Evolutionary conservation across 805 yeast genomes (phyloP).

Genomic region (Torulaspora delbrueckii): DNA sequence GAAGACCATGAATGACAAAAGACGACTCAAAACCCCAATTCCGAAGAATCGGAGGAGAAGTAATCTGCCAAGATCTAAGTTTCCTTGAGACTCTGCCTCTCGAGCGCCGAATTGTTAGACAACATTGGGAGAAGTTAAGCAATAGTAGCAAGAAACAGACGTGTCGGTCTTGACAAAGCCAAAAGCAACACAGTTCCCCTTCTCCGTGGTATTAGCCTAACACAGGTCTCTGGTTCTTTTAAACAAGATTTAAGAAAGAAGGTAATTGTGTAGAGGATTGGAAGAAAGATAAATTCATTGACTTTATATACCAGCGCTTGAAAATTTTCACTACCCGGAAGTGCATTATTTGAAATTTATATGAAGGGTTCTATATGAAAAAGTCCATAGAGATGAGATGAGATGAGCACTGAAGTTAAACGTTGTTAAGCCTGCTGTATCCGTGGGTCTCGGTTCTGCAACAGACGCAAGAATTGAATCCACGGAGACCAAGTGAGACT

Average conservation of each 20-base stretch:
- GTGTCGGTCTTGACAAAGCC: slow-evolving; percentile 17
- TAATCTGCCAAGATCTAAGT: slow-evolving; percentile 12
- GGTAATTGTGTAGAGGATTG: neutral
- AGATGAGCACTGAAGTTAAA: slow-evolving; percentile 8
- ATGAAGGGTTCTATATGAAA: neutral
- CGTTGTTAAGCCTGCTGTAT: slow-evolving; percentile 38
- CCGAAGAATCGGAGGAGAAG: slow-evolving; percentile 37
- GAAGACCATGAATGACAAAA: slow-evolving; percentile 10
- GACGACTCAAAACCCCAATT: slow-evolving; percentile 32
- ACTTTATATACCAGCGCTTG: neutral
- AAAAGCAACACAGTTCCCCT: slow-evolving; percentile 26
- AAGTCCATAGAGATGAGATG: neutral
- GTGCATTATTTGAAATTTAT: neutral
- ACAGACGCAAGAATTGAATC: slow-evolving; percentile 76
- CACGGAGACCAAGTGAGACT: slow-evolving; percentile 62
- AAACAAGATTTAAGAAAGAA: neutral
- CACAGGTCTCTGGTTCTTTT: slow-evolving; percentile 29
- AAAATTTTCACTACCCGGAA: slow-evolving; percentile 1
- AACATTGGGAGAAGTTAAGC: slow-evolving; percentile 28
- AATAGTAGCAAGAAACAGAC: slow-evolving; percentile 31
- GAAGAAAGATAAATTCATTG: neutral
- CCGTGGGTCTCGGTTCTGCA: slow-evolving; percentile 72
- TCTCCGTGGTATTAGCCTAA: slow-evolving; percentile 17
- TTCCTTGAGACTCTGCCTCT: slow-evolving; percentile 48
- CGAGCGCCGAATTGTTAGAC: slow-evolving; percentile 67